phyloP scores from a whole-genome alignment of 164 flowering plant genomes.

The Tinospora cordifolia region DNA sequence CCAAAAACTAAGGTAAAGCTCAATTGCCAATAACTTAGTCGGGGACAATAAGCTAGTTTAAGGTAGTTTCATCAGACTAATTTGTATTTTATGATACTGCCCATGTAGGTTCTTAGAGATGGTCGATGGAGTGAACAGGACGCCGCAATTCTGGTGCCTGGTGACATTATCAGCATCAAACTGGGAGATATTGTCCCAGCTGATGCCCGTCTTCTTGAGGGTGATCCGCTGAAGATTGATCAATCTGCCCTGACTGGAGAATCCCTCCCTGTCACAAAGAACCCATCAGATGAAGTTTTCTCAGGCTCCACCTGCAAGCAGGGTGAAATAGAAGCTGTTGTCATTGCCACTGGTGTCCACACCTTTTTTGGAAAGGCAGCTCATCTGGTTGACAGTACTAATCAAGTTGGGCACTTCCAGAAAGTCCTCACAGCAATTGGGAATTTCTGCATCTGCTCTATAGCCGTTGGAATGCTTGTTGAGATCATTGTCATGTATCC shows the following conservation, averaged over 20 bases:
- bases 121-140: conserved; percentile 77
- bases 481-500: conserved; percentile 75
- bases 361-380: conserved; percentile 85
- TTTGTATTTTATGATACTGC: not conserved
- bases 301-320: conserved; percentile 84
- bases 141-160: conserved; percentile 70
- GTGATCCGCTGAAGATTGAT: conserved; percentile 71
- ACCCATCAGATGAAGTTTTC: conserved; percentile 66
- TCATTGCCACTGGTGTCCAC: conserved; percentile 78
- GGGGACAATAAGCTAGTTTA: not conserved
- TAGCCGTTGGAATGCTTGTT: conserved; percentile 51
- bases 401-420: conserved; percentile 77
- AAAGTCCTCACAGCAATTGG: conserved; percentile 76
- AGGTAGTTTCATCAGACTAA: not conserved
- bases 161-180: conserved; percentile 68
- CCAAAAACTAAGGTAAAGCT: conserved; percentile 60
- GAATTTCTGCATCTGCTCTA: conserved; percentile 72
- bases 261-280: conserved; percentile 71
- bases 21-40: not conserved
- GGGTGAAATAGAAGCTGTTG: conserved; percentile 75
- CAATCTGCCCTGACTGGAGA: conserved; percentile 82
- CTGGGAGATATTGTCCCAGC: conserved; percentile 75
- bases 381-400: conserved; percentile 74
- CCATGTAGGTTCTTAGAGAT: conserved; percentile 59
- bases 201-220: conserved; percentile 83